Evolutionary conservation across 2,329 filamentous ascomycete species (phyloP), one percentile per base, ranked within the genome.

Genomic region (Berkeleyomyces basicola): DNA sequence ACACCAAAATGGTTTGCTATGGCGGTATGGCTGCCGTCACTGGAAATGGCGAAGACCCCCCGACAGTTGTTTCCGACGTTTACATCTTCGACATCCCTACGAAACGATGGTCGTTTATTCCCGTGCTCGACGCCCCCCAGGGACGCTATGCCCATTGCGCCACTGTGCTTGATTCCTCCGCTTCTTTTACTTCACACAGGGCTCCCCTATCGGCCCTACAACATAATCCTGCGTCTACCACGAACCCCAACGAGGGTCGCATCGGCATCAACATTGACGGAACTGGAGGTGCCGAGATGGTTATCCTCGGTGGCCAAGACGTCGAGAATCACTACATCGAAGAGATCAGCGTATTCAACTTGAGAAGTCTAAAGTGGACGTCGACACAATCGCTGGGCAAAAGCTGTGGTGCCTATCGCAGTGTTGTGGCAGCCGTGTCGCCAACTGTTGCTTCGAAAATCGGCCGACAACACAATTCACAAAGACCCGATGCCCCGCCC

Each of bases 291-390:
- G 90, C 93, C 1, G 92, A 99, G 72, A 96, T 99, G 92, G 82
- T 99, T 4, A 86, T 99, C 11, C 91, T 97, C 6, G 93, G 93
- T 65, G 93, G 93, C 0, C 93, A 99, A 73, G 93, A 99, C 70
- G 93, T 88, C 61, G 86, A 87, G n/a, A 99, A 99, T 72, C 91
- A 96, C 72, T 99, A 99, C 71, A 99, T 99, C 67, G 92, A 99
- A 73, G 90, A 99, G 73, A 95, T 99, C 67, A 97, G 90, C 71
- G 90, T 99, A 2, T 99, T 99, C 78, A 99, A 99, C 70, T 78
- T 99, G 36, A 83, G 93, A 58, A 96, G 90, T 71, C 76, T 97
- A 65, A 95, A 93, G 74, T 99, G 93, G 93, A 96, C 90, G 1
- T 89, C 88, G 16, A 96, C 90, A 1, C 88, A 89, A 66, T 79